Percentiles rank a stretch among this genome's conserved stretches.
phyloP scores from a whole-genome alignment of 805 yeast genomes.

The Ogataea corticis region DNA sequence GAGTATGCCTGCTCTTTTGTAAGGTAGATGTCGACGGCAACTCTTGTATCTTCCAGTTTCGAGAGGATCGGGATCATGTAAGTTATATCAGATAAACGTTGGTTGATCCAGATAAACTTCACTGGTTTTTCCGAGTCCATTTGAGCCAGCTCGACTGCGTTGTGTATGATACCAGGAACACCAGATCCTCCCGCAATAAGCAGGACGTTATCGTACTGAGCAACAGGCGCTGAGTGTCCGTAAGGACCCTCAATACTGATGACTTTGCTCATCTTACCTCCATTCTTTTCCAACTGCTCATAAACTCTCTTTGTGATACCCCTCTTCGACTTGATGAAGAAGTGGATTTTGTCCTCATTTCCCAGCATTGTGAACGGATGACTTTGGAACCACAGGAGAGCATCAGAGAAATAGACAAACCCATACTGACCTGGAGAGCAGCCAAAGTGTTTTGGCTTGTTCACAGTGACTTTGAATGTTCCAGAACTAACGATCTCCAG shows the following conservation, averaged over 20 bases:
- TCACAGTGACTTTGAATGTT: slow-evolving; percentile 44
- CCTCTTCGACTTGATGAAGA: slow-evolving; percentile 48
- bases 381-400: slow-evolving; percentile 60
- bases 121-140: slow-evolving; percentile 26
- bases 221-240: slow-evolving; percentile 51
- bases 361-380: slow-evolving; percentile 67
- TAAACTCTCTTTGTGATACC: slow-evolving; percentile 51
- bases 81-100: slow-evolving; percentile 46
- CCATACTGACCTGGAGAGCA: slow-evolving; percentile 58
- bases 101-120: slow-evolving; percentile 61
- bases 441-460: slow-evolving; percentile 51
- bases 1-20: slow-evolving; percentile 23
- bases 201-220: slow-evolving; percentile 49
- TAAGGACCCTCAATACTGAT: slow-evolving; percentile 69
- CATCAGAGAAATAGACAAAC: slow-evolving; percentile 54
- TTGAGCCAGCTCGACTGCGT: slow-evolving; percentile 34
- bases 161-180: slow-evolving; percentile 53
- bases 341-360: slow-evolving; percentile 36
- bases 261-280: slow-evolving; percentile 31
- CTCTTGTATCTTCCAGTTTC: slow-evolving; percentile 29
- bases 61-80: slow-evolving; percentile 44
- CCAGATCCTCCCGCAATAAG: slow-evolving; percentile 75
- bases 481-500: slow-evolving; percentile 26
- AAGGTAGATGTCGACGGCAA: slow-evolving; percentile 37
- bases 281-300: slow-evolving; percentile 33